Conservation (phyloP, 495 filamentous ascomycete species). For the Penicillium dipodomyicola region DNA sequence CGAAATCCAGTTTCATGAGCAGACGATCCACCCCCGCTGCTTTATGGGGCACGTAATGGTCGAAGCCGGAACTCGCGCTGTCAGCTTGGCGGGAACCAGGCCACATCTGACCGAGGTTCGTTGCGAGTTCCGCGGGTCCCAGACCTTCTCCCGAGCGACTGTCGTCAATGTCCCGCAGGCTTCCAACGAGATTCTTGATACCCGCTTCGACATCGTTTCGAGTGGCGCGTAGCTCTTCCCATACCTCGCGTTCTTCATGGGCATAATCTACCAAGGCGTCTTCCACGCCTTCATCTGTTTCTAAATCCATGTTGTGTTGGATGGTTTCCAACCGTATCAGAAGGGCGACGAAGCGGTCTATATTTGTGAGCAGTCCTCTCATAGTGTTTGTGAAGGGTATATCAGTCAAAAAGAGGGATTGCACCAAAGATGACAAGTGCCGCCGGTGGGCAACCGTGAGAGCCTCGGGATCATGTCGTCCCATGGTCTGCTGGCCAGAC, state of each 20-base stretch:
- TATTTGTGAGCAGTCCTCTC: conserved; percentile 64
- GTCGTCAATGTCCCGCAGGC: conserved; percentile 59
- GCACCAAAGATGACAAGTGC: conserved; percentile 65
- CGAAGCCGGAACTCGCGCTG: conserved; percentile 30
- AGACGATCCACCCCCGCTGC: conserved; percentile 74
- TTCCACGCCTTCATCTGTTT: conserved; percentile 73
- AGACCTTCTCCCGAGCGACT: conserved; percentile 44
- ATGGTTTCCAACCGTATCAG: conserved; percentile 67
- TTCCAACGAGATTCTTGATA: conserved; percentile 60
- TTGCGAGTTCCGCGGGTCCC: conserved; percentile 28
- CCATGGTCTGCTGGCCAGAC: conserved; percentile 26
- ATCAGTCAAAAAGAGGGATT: conserved; percentile 69
- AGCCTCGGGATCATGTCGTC: conserved; percentile 75
- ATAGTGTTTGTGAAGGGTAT: conserved; percentile 66
- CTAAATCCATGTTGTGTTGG: conserved; percentile 71
- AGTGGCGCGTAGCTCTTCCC: conserved; percentile 50
- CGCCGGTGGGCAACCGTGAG: conserved; percentile 73
- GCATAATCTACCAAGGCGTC: conserved; percentile 68
- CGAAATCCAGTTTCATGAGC: conserved; percentile 85
- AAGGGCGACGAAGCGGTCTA: conserved; percentile 75
- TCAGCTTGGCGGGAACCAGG: conserved; percentile 10
- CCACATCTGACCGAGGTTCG: conserved; percentile 19
- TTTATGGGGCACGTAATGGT: conserved; percentile 60
- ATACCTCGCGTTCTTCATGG: conserved; percentile 64
- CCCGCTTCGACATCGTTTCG: conserved; percentile 42